Percentiles rank a stretch among this genome's conserved stretches.
phyloP scores from a whole-genome alignment of 208 protist genomes.

The Wallacemonas rigidus region DNA sequence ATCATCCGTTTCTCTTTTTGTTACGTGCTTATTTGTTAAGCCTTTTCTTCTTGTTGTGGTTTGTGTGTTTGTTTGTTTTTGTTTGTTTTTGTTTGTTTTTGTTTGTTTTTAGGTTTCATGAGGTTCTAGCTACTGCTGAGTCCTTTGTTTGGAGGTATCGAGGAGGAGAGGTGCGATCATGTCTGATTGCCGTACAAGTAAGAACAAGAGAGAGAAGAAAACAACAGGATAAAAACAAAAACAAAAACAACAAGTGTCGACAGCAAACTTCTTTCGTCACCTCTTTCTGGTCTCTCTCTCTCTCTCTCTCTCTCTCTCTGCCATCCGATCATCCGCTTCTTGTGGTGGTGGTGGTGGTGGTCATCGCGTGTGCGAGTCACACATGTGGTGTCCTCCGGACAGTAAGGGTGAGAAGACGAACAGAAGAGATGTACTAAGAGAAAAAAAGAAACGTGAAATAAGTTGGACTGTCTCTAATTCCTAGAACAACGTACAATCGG shows the following conservation, averaged over 20 bases:
- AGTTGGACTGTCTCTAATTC: background rate
- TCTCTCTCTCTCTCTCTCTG: background rate
- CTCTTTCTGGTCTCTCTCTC: background rate
- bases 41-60: constrained; percentile 9
- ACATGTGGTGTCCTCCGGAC: background rate
- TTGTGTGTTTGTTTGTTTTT: constrained; percentile 16
- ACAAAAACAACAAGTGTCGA: background rate
- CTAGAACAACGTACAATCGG: constrained; percentile 9
- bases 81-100: constrained; percentile 25
- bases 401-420: background rate
- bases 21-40: constrained; percentile 20
- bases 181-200: constrained; percentile 1
- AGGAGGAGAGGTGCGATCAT: background rate
- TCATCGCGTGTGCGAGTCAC: background rate
- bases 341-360: no score
- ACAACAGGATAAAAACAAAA: constrained; percentile 4
- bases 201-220: constrained; percentile 5
- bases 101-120: background rate
- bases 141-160: background rate
- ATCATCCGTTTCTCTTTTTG: no score
- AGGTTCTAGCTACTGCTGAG: background rate
- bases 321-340: no score
- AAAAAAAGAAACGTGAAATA: constrained; percentile 7
- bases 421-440: background rate
- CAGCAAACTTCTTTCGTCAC: background rate